Conservation (phyloP, 192 early-diverging fungal genomes). For the Backusella westeae region DNA sequence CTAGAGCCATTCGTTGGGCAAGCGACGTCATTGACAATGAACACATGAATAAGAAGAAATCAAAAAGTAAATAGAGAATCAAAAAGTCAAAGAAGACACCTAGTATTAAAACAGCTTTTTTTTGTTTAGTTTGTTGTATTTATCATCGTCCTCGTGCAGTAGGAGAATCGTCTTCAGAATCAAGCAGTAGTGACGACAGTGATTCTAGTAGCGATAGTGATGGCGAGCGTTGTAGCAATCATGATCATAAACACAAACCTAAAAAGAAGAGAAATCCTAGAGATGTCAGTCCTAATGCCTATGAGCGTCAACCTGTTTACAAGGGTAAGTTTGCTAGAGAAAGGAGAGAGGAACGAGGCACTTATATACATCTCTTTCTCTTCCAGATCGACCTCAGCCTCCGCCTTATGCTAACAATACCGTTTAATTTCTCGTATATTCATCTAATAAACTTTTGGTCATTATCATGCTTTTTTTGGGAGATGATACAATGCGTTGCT, state of each 20-base stretch:
- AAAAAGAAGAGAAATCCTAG: conserved; percentile 29
- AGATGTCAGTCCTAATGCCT: conserved; percentile 40
- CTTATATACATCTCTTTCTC: not conserved
- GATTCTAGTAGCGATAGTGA: conserved; percentile 14
- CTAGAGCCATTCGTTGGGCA: conserved; percentile 59
- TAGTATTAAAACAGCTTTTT: not conserved
- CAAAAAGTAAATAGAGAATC: conserved; percentile 50
- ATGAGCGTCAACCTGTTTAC: conserved; percentile 40
- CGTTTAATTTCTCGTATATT: not conserved
- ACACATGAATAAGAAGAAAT: conserved; percentile 64
- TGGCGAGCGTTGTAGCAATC: conserved; percentile 17
- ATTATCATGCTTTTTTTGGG: not conserved
- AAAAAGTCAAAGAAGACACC: too few relatives aligned
- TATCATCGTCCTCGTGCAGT: conserved; percentile 58
- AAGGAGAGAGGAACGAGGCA: not conserved
- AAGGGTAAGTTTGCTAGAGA: conserved; percentile 20
- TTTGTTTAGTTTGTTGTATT: conserved; percentile 67
- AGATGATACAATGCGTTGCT: too few relatives aligned
- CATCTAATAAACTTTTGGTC: not conserved
- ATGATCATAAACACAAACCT: not conserved
- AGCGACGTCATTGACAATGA: conserved; percentile 68
- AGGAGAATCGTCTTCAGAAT: conserved; percentile 48
- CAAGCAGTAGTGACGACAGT: conserved; percentile 41
- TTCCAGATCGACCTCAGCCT: not conserved
- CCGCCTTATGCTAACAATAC: not conserved